Conservation (phyloP, 495 filamentous ascomycete species). For the Penicillium diatomitis region DNA sequence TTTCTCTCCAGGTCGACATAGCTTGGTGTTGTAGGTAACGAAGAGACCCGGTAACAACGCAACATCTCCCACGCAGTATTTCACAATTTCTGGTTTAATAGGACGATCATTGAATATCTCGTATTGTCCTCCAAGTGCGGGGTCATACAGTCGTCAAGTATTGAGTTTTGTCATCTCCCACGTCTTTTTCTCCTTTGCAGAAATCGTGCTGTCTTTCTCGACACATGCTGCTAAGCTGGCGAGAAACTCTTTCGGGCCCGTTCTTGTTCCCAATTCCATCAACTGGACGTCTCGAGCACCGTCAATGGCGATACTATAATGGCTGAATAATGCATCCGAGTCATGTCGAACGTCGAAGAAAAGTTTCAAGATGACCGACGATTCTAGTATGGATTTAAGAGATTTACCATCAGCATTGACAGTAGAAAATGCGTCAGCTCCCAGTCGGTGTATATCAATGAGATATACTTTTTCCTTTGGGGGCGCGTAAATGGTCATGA, state of each 20-base stretch:
- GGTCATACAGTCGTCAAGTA: constrained; percentile 21
- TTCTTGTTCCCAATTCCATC: constrained; percentile 40
- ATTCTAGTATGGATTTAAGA: constrained; percentile 44
- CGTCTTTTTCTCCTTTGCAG: constrained; percentile 1
- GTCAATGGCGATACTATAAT: constrained; percentile 25
- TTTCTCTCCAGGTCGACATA: constrained; percentile 1
- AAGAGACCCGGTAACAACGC: constrained; percentile 23
- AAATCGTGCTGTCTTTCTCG: constrained; percentile 12
- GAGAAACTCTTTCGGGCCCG: constrained; percentile 15
- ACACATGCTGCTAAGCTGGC: constrained; percentile 38
- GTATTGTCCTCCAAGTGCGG: constrained; percentile 34
- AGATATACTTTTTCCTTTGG: constrained; percentile 21
- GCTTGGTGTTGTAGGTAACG: background rate
- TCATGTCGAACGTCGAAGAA: constrained; percentile 36
- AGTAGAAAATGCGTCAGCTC: constrained; percentile 33
- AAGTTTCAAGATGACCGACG: constrained; percentile 16
- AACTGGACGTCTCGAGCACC: constrained; percentile 48
- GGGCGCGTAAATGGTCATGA: constrained; percentile 33
- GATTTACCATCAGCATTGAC: constrained; percentile 18
- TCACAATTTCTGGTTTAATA: constrained; percentile 27
- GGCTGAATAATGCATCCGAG: constrained; percentile 43
- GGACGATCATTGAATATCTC: constrained; percentile 40
- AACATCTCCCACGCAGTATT: constrained; percentile 43
- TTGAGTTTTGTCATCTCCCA: constrained; percentile 19
- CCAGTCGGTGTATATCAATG: constrained; percentile 43